These are phyloP conservation scores for Ustilago trichophora DNA, from an alignment of 1,284 basidiomycete genomes.

Conservation along the genomic window DNA sequence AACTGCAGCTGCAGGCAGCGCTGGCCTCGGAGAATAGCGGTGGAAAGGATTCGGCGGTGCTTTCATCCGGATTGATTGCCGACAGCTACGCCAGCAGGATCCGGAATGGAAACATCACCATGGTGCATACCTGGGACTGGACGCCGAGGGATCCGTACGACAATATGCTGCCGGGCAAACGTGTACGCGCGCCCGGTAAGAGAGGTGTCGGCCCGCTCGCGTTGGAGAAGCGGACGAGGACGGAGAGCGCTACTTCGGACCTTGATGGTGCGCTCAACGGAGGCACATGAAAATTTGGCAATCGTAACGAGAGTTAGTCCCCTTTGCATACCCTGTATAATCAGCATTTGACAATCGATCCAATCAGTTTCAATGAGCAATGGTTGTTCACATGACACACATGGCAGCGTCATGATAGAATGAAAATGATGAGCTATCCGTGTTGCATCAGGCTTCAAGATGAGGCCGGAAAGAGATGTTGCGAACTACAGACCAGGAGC, in stretches of 20 bases:
- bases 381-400: too few relatives aligned
- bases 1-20: slow-evolving; percentile 45
- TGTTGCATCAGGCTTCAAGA: background rate
- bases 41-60: slow-evolving; percentile 25
- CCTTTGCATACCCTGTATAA: too few relatives aligned
- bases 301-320: too few relatives aligned
- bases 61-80: slow-evolving; percentile 37
- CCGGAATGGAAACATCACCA: slow-evolving; percentile 50
- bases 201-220: slow-evolving; percentile 30
- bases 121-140: slow-evolving; percentile 61
- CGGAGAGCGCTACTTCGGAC: slow-evolving; percentile 14
- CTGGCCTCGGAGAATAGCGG: slow-evolving; percentile 35
- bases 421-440: background rate
- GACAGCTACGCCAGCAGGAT: slow-evolving; percentile 49
- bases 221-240: slow-evolving; percentile 32
- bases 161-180: slow-evolving; percentile 37
- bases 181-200: slow-evolving; percentile 11
- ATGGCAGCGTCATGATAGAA: background rate
- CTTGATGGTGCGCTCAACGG: slow-evolving; percentile 8
- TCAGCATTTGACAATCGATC: too few relatives aligned
- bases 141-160: slow-evolving; percentile 47
- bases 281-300: background rate
- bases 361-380: too few relatives aligned
- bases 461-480: slow-evolving; percentile 7
- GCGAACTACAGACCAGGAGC: slow-evolving; percentile 50